Base-by-base conservation (phyloP, 257 asterid genomes). In the Petunia secreta region DNA sequence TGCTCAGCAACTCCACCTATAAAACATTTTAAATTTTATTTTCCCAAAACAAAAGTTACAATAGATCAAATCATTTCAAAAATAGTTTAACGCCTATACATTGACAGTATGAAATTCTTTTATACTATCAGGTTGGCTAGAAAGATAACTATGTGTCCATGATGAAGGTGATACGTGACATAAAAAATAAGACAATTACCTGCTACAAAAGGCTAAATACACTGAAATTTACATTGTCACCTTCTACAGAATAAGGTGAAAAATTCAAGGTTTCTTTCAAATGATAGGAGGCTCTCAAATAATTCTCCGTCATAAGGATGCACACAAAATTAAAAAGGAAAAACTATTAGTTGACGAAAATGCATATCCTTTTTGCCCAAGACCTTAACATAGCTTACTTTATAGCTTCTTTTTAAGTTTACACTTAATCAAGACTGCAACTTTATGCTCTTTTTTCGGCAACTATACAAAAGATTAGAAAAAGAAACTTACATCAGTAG, bases 1-100 rank as follows among this genome's bases (percentile, higher is more conserved):
- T 83, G 75, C 86, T 82, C 85, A 80, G 36, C 57, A 65, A 11
- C 67, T 84, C 91, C 83, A 71, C 89, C 92, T 91, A 81, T 82
- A 86, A 64, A 64, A 71, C 54, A 69, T 54, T 40, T 36, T 11
- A 63, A 1, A 39, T 75, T 68, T 7, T 13, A 74, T 14, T 67
- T 67, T 67, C 10, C 50, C 39, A 43, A 36, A 37, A 3, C 8
- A 14, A 8, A 6, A 66, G 53, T n/a, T 2, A 48, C 4, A 40
- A 16, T 25, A 25, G 25, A 25, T 25, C 25, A 66, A 15, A 53
- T 52, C 15, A 57, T 25, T 14, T 14, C 34, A 57, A 14, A 57
- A 15, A 14, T 8, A 57, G 34, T 57, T 57, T 14, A 57, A 57
- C 6, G 3, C 2, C 9, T 50, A 13, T 50, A 13, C 11, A 9